Evolutionary conservation across 306 rosid genomes (phyloP).

Genomic region (Gillenia trifoliata): DNA sequence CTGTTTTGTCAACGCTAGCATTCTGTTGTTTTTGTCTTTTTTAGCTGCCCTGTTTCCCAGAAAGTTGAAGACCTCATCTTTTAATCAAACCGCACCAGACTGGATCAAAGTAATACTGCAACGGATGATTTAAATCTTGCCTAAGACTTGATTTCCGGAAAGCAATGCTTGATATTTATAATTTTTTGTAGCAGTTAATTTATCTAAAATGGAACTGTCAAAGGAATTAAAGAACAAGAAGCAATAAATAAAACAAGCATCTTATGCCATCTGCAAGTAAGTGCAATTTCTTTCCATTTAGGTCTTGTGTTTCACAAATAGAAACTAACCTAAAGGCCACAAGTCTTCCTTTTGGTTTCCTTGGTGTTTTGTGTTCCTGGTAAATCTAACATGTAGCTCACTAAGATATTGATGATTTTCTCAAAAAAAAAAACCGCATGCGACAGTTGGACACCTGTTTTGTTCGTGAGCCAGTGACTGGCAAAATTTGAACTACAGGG

Average conservation of each 20-base stretch:
- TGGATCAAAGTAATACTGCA: conserved; percentile 58
- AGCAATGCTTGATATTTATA: neutral
- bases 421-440: neutral
- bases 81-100: conserved; percentile 43
- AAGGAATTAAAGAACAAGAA: neutral
- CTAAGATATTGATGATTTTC: neutral
- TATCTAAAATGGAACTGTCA: neutral
- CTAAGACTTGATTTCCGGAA: neutral
- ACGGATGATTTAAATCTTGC: conserved; percentile 7
- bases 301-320: neutral
- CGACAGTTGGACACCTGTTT: neutral
- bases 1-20: conserved; percentile 15
- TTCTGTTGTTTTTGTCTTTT: conserved; percentile 32
- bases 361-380: neutral
- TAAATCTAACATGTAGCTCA: neutral
- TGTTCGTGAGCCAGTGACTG: neutral
- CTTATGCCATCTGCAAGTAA: neutral
- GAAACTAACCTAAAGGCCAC: too few relatives aligned
- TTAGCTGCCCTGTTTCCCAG: conserved; percentile 40
- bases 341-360: neutral
- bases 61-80: conserved; percentile 46
- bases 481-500: neutral
- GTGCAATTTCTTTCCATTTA: neutral
- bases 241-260: neutral
- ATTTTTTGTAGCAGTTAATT: neutral